Percentiles rank a stretch among this genome's conserved stretches.
phyloP scores from a whole-genome alignment of 1,284 basidiomycete species.

The Gomphus bonarii region DNA sequence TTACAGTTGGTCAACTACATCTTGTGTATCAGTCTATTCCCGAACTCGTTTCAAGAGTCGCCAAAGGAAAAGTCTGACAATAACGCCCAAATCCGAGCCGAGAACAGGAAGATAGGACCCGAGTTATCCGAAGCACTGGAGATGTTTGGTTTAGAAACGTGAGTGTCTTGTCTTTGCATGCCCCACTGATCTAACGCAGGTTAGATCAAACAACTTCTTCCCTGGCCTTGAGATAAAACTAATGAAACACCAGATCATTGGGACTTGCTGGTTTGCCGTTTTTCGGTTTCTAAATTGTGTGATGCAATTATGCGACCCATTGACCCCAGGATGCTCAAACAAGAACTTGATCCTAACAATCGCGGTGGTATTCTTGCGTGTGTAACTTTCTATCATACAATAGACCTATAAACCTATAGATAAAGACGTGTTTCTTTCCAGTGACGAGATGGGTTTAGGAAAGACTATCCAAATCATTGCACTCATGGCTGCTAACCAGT shows the following conservation, averaged over 20 bases:
- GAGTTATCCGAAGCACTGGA: slow-evolving; percentile 4
- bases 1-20: neutral
- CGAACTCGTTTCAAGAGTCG: slow-evolving; percentile 5
- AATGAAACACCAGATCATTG: slow-evolving; percentile 12
- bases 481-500: slow-evolving; percentile 4
- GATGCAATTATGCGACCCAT: neutral
- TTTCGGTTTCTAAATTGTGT: neutral
- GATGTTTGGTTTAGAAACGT: slow-evolving; percentile 1
- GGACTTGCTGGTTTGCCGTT: neutral
- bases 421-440: neutral
- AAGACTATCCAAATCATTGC: slow-evolving; percentile 10
- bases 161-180: neutral
- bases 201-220: slow-evolving; percentile 3
- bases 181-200: neutral
- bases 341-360: slow-evolving; percentile 3
- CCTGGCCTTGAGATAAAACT: slow-evolving; percentile 9
- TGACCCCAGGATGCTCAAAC: slow-evolving; percentile 8
- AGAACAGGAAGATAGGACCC: slow-evolving; percentile 9
- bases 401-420: neutral
- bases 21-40: slow-evolving; percentile 5
- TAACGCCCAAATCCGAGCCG: slow-evolving; percentile 1
- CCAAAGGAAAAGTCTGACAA: neutral
- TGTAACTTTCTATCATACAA: neutral
- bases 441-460: slow-evolving; percentile 10
- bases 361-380: slow-evolving; percentile 10